Percentiles rank a stretch among this genome's conserved stretches.
Evolutionary conservation across 1,139 yeast genomes (phyloP).

Genomic region (Hansenula anomala): DNA sequence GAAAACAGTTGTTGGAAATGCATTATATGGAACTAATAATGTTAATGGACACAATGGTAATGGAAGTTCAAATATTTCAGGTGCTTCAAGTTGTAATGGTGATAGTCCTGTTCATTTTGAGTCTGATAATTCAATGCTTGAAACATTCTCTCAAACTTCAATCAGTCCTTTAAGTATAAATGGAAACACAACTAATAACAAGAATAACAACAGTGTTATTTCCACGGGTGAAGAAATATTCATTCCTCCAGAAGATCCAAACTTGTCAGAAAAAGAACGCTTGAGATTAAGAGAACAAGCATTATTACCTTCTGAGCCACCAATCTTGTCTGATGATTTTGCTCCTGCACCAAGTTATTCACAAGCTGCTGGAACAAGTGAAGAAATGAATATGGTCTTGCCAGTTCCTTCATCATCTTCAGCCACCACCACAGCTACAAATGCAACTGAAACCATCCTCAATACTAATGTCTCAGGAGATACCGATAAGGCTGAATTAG

Average conservation of each 20-base stretch:
- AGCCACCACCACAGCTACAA: not conserved
- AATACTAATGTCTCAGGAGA: no score
- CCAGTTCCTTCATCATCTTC: not conserved
- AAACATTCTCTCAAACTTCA: slow-evolving; percentile 16
- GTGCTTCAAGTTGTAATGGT: not conserved
- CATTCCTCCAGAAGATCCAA: slow-evolving; percentile 8
- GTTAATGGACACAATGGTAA: not conserved
- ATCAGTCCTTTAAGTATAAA: slow-evolving; percentile 23
- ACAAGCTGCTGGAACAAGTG: not conserved
- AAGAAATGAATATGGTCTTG: no score
- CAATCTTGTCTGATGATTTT: not conserved
- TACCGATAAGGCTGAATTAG: slow-evolving; percentile 29
- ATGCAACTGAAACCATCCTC: not conserved
- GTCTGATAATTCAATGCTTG: slow-evolving; percentile 9
- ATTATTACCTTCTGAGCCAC: slow-evolving; percentile 63
- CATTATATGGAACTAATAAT: not conserved
- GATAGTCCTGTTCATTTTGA: slow-evolving; percentile 1
- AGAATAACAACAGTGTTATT: not conserved
- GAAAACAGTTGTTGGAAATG: slow-evolving; percentile 3
- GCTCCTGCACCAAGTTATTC: slow-evolving; percentile 19
- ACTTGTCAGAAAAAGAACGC: slow-evolving; percentile 47
- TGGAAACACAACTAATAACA: slow-evolving; percentile 6
- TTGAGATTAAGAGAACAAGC: slow-evolving; percentile 50
- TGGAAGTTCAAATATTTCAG: not conserved
- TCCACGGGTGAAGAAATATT: slow-evolving; percentile 4